Base-by-base conservation (phyloP, 1,284 basidiomycete species). In the Amylostereum areolatum region DNA sequence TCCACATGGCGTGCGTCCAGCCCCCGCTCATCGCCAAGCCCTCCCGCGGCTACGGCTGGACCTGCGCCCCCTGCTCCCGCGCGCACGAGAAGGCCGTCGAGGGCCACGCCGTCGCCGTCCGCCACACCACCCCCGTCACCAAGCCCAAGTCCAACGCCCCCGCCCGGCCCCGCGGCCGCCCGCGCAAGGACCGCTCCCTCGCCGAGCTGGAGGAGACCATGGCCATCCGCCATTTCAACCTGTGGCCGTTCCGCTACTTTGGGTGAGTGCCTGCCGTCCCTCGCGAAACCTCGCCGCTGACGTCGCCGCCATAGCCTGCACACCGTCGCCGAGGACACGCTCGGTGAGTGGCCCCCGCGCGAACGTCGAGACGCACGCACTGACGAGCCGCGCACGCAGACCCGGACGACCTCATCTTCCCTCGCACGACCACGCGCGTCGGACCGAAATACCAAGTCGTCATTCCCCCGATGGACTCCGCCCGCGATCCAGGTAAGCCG, bases 201-300 rank as follows among this genome's bases (percentile, higher is more conserved):
- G 80, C 80, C 30, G 85, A 86, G 62, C 80, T 81, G 59, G 85
- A 89, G 62, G 89, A 91, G 66, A 87, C 80, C 52, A 73, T 85
- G 52, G 75, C 81, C 34, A 80, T 90, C 55, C 83, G 86, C 65
- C 80, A 91, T 69, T 95, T 87, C 65, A 91, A 92, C 62, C 85
- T 91, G 76, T 97, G 94, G 94, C 92, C 92, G 1, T 97, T 94
- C 70, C 78, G 94, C 51, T 97, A 97, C 69, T 97, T 97, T 69
- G 94, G 94, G 92, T 92, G 62, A 67, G 86, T 66, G 9, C 29
- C 43, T 24, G 31, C 50, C 29, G 18, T 33, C 44, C 8, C 29
- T 36, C 8, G 4, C 46, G 37, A 40, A 34, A 25, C 18, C 5
- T 27, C 18, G 18, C 25, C 45, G 40, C 40, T 45, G 33, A 47